Evolutionary conservation across 768 basidiomycete species (phyloP), one percentile per base, ranked within the genome.

Genomic region (Sporobolomyces pararoseus): DNA sequence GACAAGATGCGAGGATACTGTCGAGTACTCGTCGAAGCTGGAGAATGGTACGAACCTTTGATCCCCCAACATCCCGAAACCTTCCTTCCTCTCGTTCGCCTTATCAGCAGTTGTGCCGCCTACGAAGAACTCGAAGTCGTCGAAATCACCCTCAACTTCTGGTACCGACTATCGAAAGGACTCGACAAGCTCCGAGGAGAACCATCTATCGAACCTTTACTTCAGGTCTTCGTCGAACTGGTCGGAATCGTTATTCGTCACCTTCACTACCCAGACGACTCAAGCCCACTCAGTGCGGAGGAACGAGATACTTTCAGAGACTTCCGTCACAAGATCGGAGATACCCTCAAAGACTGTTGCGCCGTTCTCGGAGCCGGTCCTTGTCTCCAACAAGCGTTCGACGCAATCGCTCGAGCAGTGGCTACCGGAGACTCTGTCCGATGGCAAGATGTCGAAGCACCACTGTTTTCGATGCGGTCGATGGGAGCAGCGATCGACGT

Each of bases 381-480:
- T 3, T 98, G 96, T 77, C 83, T 99, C 50, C 79, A 87, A 61
- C 84, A 88, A 4, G 85, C 93, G 3, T 90, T 90, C 80, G 87
- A 89, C 68, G 84, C 90, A 77, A 88, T 98, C 71, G 86, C 86
- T 35, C 78, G 81, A 10, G 90, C 89, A 3, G 83, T 98, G 60
- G 82, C 86, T 66, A 69, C 52, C n/a, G 76, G 69, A 37, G 60
- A 44, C 42, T 73, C 62, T 9, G 72, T 65, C 81, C 85, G 89
- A 21, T 99, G 96, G 96, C 96, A 98, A 79, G 91, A 91, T 78
- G 87, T 99, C 57, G 96, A 99, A 78, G 96, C 96, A 0, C 96
- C 96, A 1, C 80, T 99, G 47, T 99, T 99, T 80, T 92, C 94
- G 23, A 88, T 99, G 88, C 85, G 96, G 52, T 93, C 95, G 17